These are phyloP conservation scores for Hirsutella rhossiliensis DNA, from an alignment of 2,329 filamentous ascomycete species.

Conservation along the genomic window DNA sequence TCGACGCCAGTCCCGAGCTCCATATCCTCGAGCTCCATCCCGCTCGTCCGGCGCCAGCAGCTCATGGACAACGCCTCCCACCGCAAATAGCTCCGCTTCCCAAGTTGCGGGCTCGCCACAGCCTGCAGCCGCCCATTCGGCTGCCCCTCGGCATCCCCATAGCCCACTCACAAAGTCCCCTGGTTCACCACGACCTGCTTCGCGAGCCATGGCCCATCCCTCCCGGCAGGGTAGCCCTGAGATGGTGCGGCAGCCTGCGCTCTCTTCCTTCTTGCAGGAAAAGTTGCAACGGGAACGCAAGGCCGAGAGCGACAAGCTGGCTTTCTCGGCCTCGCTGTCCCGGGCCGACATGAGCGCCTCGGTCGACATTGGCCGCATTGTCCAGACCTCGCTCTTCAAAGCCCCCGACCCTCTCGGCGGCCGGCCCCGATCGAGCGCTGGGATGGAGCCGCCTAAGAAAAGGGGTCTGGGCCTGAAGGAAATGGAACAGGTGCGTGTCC, in stretches of 20 bases:
- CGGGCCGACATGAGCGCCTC: slow-evolving; percentile 26
- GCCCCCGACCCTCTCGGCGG: slow-evolving; percentile 19
- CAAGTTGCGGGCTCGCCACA: slow-evolving; percentile 24
- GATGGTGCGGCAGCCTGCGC: slow-evolving; percentile 22
- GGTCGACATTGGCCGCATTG: slow-evolving; percentile 22
- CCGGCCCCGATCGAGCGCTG: slow-evolving; percentile 30
- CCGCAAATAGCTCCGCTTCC: slow-evolving; percentile 29
- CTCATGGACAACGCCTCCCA: slow-evolving; percentile 27
- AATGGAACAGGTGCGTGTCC: slow-evolving; percentile 46
- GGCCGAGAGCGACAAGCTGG: slow-evolving; percentile 31
- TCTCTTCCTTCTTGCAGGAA: slow-evolving; percentile 43
- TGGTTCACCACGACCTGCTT: slow-evolving; percentile 22
- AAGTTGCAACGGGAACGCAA: slow-evolving; percentile 38
- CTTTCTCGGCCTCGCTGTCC: slow-evolving; percentile 18
- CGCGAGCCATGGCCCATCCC: slow-evolving; percentile 27
- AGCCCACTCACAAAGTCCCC: slow-evolving; percentile 13
- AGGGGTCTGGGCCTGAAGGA: slow-evolving; percentile 53
- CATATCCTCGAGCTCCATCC: slow-evolving; percentile 30
- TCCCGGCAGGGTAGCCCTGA: slow-evolving; percentile 30
- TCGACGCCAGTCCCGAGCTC: slow-evolving; percentile 15
- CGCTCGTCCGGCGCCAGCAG: slow-evolving; percentile 32
- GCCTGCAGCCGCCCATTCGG: slow-evolving; percentile 16
- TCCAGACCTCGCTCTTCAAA: slow-evolving; percentile 27
- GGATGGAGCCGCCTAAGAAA: slow-evolving; percentile 27
- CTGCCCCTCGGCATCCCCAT: slow-evolving; percentile 25